Evolutionary conservation across 2,329 filamentous ascomycete species (phyloP).

Genomic region (Penicillium psychrosexuale): DNA sequence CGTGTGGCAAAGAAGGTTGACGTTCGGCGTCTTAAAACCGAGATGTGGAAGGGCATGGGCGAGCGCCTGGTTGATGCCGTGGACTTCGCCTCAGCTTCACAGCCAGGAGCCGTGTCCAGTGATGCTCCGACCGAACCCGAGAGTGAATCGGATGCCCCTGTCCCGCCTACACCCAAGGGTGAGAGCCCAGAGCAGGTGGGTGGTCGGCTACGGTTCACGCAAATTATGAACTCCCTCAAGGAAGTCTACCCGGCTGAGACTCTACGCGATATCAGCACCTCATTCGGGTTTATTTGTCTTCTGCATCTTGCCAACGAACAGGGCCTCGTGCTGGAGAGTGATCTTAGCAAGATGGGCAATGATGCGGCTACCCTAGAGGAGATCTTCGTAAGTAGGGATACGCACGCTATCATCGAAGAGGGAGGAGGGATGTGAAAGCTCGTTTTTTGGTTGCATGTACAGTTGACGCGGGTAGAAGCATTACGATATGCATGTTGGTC

Average conservation of each 20-base stretch:
- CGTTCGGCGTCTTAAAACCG: slow-evolving; percentile 61
- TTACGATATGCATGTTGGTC: slow-evolving; percentile 12
- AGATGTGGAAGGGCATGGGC: slow-evolving; percentile 63
- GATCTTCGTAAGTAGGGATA: slow-evolving; percentile 43
- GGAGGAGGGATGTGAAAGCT: slow-evolving; percentile 25
- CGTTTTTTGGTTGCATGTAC: slow-evolving; percentile 17
- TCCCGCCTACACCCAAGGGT: slow-evolving; percentile 38
- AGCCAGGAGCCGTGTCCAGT: slow-evolving; percentile 24
- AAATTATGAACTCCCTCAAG: slow-evolving; percentile 86
- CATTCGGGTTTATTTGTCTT: slow-evolving; percentile 86
- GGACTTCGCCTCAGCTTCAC: slow-evolving; percentile 32
- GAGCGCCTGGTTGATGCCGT: slow-evolving; percentile 40
- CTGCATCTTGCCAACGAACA: slow-evolving; percentile 92
- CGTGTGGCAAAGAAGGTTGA: slow-evolving; percentile 66
- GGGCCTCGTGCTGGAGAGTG: slow-evolving; percentile 71
- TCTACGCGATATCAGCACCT: slow-evolving; percentile 94
- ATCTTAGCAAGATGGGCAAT: slow-evolving; percentile 33
- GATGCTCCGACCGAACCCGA: slow-evolving; percentile 20
- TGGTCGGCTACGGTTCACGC: slow-evolving; percentile 73
- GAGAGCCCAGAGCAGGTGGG: slow-evolving; percentile 25
- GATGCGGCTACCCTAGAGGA: slow-evolving; percentile 41
- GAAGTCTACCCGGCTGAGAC: slow-evolving; percentile 78
- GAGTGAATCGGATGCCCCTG: slow-evolving; percentile 26
- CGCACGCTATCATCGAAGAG: slow-evolving; percentile 40
- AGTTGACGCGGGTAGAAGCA: slow-evolving; percentile 13